phyloP scores from a whole-genome alignment of 768 basidiomycete genomes.

The Leccinum pellstonianum region DNA sequence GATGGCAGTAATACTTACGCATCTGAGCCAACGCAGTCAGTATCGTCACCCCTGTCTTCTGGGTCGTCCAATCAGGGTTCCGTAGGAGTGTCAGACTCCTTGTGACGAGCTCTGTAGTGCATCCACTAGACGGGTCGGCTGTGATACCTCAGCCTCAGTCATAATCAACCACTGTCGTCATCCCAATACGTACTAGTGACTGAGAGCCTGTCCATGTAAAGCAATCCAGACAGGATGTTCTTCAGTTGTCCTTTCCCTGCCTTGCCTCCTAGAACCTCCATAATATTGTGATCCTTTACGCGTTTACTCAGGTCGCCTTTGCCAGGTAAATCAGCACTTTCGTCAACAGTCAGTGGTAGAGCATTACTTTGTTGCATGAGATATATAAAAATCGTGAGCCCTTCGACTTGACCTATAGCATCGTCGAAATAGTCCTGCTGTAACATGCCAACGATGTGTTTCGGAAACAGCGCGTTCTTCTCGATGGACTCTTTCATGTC shows the following conservation, averaged over 20 bases:
- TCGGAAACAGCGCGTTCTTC: background rate
- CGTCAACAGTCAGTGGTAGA: background rate
- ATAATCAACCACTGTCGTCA: too few relatives aligned
- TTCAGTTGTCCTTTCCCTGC: slow-evolving; percentile 12
- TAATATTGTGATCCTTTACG: slow-evolving; percentile 15
- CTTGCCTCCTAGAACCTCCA: slow-evolving; percentile 17
- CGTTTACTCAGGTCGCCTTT: slow-evolving; percentile 13
- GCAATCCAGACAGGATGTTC: slow-evolving; percentile 23
- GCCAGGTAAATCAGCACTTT: background rate
- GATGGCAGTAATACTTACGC: background rate
- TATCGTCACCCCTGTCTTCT: slow-evolving; percentile 24
- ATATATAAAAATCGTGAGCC: slow-evolving; percentile 24
- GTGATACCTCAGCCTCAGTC: background rate
- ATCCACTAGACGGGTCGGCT: background rate
- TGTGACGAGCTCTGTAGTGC: background rate
- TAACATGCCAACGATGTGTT: slow-evolving; percentile 20
- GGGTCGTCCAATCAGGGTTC: slow-evolving; percentile 13
- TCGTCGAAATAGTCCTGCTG: slow-evolving; percentile 24
- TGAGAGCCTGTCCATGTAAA: background rate
- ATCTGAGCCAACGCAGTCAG: slow-evolving; percentile 23
- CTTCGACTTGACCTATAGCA: slow-evolving; percentile 23
- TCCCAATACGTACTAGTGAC: slow-evolving; percentile 7
- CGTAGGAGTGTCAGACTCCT: slow-evolving; percentile 9
- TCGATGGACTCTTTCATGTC: slow-evolving; percentile 15
- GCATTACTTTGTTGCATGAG: slow-evolving; percentile 21